Evolutionary conservation across 75 land plant species (phyloP).

Genomic region (Isoetes taiwanensis): DNA sequence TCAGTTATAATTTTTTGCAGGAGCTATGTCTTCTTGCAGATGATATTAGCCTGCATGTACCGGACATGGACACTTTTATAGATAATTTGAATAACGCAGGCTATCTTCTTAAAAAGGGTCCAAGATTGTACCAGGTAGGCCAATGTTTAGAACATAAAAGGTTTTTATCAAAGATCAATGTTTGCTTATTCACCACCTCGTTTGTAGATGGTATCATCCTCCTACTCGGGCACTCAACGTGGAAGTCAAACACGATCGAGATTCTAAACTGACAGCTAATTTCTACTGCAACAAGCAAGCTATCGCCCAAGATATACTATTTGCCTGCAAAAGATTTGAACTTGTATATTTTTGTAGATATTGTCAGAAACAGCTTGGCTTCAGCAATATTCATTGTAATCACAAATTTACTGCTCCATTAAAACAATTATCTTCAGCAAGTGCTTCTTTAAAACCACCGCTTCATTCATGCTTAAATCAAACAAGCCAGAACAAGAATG

Average conservation of each 20-base stretch:
- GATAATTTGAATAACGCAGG: conserved; percentile 80
- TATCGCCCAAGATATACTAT: no score
- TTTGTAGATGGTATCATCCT: conserved; percentile 22
- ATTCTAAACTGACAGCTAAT: not conserved
- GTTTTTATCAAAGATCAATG: not conserved
- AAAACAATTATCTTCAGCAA: no score
- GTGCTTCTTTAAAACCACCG: no score
- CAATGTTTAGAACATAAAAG: not conserved
- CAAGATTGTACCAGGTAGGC: conserved; percentile 68
- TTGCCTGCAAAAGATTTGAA: no score
- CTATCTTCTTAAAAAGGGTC: conserved; percentile 80
- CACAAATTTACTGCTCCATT: no score
- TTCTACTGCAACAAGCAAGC: no score
- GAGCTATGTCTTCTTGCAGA: conserved; percentile 82
- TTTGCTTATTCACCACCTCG: not conserved
- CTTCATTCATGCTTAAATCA: no score
- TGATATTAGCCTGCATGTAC: conserved; percentile 62
- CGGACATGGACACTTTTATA: conserved; percentile 68
- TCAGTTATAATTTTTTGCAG: conserved; percentile 41
- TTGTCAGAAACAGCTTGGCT: no score
- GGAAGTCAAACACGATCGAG: conserved; percentile 9
- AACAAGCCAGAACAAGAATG: no score
- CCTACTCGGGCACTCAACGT: conserved; percentile 21
- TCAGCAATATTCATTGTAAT: no score
- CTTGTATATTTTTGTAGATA: no score